These are phyloP conservation scores for Microdochium trichocladiopsis DNA, from an alignment of 2,329 filamentous ascomycete genomes.

Conservation along the genomic window DNA sequence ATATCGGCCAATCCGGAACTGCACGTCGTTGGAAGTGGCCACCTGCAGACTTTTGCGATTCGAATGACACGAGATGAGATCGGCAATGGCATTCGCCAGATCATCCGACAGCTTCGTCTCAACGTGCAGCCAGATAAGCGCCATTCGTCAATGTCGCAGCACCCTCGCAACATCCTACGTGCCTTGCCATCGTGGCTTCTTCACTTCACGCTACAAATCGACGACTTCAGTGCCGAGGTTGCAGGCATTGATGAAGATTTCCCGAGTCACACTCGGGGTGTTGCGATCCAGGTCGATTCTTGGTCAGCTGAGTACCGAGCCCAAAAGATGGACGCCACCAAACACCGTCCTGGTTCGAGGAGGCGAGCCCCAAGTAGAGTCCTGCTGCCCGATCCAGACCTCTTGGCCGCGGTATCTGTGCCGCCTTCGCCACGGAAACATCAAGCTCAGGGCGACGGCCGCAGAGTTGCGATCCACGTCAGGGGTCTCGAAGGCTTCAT, in stretches of 20 bases:
- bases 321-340: slow-evolving; percentile 62
- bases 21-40: slow-evolving; percentile 71
- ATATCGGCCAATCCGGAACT: slow-evolving; percentile 81
- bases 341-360: slow-evolving; percentile 48
- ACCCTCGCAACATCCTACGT: slow-evolving; percentile 64
- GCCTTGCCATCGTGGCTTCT: slow-evolving; percentile 78
- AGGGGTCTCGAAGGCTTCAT: slow-evolving; percentile 85
- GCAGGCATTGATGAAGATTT: slow-evolving; percentile 82
- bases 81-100: slow-evolving; percentile 84
- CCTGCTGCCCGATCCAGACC: slow-evolving; percentile 62
- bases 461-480: slow-evolving; percentile 72
- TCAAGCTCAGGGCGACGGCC: slow-evolving; percentile 61
- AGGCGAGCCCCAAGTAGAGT: slow-evolving; percentile 70
- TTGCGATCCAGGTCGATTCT: slow-evolving; percentile 79
- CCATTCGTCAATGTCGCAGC: slow-evolving; percentile 35
- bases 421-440: slow-evolving; percentile 45
- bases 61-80: slow-evolving; percentile 91
- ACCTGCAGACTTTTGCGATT: slow-evolving; percentile 77
- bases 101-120: slow-evolving; percentile 73
- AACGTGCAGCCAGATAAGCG: slow-evolving; percentile 60
- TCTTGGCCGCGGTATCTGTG: slow-evolving; percentile 42
- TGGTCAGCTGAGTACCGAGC: slow-evolving; percentile 87
- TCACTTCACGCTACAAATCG: slow-evolving; percentile 76
- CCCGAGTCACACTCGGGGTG: slow-evolving; percentile 72
- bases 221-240: slow-evolving; percentile 84